A percentile compares a stretch with the other conserved stretches of the same genome.
These are phyloP conservation scores for Coemansia asiatica DNA, from an alignment of 192 early-diverging fungal species.

Conservation along the genomic window DNA sequence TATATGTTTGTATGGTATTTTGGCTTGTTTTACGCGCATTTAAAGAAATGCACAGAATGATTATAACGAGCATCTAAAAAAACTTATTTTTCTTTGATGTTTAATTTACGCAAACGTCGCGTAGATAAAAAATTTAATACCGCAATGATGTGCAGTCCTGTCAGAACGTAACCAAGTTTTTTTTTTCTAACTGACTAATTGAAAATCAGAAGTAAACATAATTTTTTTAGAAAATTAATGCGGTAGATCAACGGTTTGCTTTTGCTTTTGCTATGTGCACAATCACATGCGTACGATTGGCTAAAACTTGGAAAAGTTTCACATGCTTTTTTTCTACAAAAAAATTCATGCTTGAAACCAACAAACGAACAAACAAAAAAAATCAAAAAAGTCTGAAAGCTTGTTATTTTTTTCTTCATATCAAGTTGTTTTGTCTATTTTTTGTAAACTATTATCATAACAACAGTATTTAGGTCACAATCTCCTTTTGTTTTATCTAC, in stretches of 20 bases:
- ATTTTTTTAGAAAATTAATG: too few species aligned
- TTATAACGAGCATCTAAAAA: too few species aligned
- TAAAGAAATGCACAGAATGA: too few species aligned
- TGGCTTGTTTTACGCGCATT: too few species aligned
- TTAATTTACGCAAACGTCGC: too few species aligned
- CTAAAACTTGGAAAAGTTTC: neutral
- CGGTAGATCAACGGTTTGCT: neutral
- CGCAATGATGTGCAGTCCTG: neutral
- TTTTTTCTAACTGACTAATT: too few species aligned
- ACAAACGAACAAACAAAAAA: constrained; percentile 5
- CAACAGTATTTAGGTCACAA: too few species aligned
- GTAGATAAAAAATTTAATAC: neutral
- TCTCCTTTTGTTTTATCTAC: neutral
- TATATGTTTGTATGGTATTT: too few species aligned
- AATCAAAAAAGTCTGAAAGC: neutral
- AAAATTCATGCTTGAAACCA: neutral
- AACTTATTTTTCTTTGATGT: too few species aligned
- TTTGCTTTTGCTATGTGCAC: too few species aligned
- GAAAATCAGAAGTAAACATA: too few species aligned
- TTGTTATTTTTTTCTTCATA: neutral
- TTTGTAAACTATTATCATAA: neutral
- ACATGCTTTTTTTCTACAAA: neutral
- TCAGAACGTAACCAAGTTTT: neutral
- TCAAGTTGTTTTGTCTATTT: neutral
- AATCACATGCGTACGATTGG: neutral